A percentile compares a stretch with the other conserved stretches of the same genome.
Evolutionary conservation across 352 stramenopile genomes (phyloP).

Genomic region (Hyaloperonospora arabidopsidis): DNA sequence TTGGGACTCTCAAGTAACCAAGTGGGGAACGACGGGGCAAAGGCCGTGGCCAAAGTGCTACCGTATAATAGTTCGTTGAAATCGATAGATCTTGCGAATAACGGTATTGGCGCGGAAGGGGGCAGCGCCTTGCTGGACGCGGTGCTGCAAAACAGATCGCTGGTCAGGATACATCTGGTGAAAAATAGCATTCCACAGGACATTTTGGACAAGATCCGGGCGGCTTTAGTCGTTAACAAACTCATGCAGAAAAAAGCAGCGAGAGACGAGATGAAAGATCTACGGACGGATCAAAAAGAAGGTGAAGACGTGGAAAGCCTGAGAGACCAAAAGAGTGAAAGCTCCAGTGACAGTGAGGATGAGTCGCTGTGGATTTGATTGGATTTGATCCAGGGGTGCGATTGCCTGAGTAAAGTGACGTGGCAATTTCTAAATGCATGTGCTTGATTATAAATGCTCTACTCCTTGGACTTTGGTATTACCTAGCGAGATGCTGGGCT

Average conservation of each 20-base stretch:
- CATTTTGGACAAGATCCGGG: slow-evolving; percentile 32
- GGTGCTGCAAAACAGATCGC: slow-evolving; percentile 36
- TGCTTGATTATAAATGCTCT: too few species aligned
- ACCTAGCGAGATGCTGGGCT: too few species aligned
- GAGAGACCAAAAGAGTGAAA: slow-evolving; percentile 20
- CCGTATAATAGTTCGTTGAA: slow-evolving; percentile 47
- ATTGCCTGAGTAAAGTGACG: too few species aligned
- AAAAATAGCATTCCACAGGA: slow-evolving; percentile 39
- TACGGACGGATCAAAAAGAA: slow-evolving; percentile 19
- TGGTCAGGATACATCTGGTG: slow-evolving; percentile 37
- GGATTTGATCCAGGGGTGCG: too few species aligned
- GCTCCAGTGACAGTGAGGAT: slow-evolving; percentile 26
- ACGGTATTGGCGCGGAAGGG: slow-evolving; percentile 35
- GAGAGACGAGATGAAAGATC: slow-evolving; percentile 35
- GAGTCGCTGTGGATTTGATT: slow-evolving; percentile 39
- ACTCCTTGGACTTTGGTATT: too few species aligned
- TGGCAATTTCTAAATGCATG: too few species aligned
- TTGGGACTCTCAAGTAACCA: slow-evolving; percentile 38
- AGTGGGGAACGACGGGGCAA: slow-evolving; percentile 40
- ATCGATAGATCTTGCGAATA: slow-evolving; percentile 42
- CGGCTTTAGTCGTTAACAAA: slow-evolving; percentile 42
- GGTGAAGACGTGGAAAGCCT: slow-evolving; percentile 18
- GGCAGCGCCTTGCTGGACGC: slow-evolving; percentile 37
- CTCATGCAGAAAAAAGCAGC: slow-evolving; percentile 34
- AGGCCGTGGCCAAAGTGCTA: slow-evolving; percentile 36